phyloP scores from a whole-genome alignment of 2,329 filamentous ascomycete species.

The Neofusicoccum laricinum region DNA sequence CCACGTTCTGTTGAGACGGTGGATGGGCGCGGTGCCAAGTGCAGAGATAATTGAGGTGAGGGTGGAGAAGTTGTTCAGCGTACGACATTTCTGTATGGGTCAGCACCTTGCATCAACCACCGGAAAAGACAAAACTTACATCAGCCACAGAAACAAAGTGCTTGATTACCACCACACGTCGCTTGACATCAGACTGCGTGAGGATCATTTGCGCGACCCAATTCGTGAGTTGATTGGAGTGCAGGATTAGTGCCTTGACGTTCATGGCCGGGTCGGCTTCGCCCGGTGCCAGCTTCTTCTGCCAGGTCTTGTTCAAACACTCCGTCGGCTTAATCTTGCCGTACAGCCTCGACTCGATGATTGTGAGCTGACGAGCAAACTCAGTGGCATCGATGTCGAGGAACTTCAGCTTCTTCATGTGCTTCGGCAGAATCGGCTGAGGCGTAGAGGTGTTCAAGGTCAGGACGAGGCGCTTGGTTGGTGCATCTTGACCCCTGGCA shows the following conservation, averaged over 20 bases:
- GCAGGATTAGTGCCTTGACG: slow-evolving; percentile 91
- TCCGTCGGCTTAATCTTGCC: slow-evolving; percentile 95
- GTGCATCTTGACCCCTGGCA: slow-evolving; percentile 80
- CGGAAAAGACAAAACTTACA: slow-evolving; percentile 54
- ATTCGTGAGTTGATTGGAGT: slow-evolving; percentile 98
- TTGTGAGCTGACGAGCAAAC: slow-evolving; percentile 95
- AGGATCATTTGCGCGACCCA: slow-evolving; percentile 99
- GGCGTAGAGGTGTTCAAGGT: slow-evolving; percentile 81
- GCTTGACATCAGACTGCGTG: slow-evolving; percentile 90
- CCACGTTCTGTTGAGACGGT: slow-evolving; percentile 91
- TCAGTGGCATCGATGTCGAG: slow-evolving; percentile 93
- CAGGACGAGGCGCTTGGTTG: slow-evolving; percentile 80
- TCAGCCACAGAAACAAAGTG: slow-evolving; percentile 96
- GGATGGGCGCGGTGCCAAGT: slow-evolving; percentile 88
- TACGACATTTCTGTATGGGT: slow-evolving; percentile 75
- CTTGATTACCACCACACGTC: slow-evolving; percentile 95
- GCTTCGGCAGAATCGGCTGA: slow-evolving; percentile 89
- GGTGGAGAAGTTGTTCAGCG: slow-evolving; percentile 94
- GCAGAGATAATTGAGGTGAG: slow-evolving; percentile 97
- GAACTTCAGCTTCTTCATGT: slow-evolving; percentile 99
- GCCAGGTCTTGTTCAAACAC: slow-evolving; percentile 98
- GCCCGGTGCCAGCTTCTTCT: slow-evolving; percentile 83
- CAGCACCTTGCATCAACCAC: slow-evolving; percentile 19
- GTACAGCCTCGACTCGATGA: slow-evolving; percentile 92
- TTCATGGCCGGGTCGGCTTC: slow-evolving; percentile 86